Percentiles rank a stretch among this genome's conserved stretches.
Evolutionary conservation across 228 moss, liverwort and hornwort species (phyloP).

Genomic region (Sphagnum fallax): DNA sequence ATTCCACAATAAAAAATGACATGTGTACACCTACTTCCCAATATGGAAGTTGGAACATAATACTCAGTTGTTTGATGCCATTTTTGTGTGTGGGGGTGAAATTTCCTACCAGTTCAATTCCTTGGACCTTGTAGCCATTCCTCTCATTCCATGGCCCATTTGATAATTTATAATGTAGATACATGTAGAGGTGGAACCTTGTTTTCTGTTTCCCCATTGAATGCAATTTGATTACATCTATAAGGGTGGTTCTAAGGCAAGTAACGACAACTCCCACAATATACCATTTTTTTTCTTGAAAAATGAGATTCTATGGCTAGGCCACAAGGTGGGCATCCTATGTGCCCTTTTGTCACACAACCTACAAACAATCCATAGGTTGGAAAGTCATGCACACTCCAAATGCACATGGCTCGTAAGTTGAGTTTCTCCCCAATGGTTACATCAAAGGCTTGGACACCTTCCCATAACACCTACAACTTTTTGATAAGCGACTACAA

Average conservation of each 20-base stretch:
- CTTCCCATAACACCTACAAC: conserved; percentile 1
- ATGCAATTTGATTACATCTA: background rate
- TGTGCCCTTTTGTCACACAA: background rate
- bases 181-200: too few species aligned
- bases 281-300: background rate
- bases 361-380: background rate
- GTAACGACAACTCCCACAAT: background rate
- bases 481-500: conserved; percentile 4
- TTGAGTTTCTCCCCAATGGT: background rate
- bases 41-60: too few species aligned
- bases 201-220: background rate
- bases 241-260: background rate
- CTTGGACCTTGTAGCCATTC: too few species aligned
- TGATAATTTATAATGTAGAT: too few species aligned
- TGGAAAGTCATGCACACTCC: conserved; percentile 4
- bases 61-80: too few species aligned
- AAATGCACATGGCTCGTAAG: conserved; percentile 7
- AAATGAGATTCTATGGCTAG: background rate
- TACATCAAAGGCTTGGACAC: background rate
- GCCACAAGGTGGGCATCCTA: conserved; percentile 1
- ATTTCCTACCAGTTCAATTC: too few species aligned
- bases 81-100: too few species aligned
- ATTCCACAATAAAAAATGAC: too few species aligned
- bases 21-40: too few species aligned
- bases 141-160: too few species aligned